Evolutionary conservation across 495 filamentous ascomycete species (phyloP), one percentile per base, ranked within the genome.

Genomic region (Hypoxylon lienhwacheense): DNA sequence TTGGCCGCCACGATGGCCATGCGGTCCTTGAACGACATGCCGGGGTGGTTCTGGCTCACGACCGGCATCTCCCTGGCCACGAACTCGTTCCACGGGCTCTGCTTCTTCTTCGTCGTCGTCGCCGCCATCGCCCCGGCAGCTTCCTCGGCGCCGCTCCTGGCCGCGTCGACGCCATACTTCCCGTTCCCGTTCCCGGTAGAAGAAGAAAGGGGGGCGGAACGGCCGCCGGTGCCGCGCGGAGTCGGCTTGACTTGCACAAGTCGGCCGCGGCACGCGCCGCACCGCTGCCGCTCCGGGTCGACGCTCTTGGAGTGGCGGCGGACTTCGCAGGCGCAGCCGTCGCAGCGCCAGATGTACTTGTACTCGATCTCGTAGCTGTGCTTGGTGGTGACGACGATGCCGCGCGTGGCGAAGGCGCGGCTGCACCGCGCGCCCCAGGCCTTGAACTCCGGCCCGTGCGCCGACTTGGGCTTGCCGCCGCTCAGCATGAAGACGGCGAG

Each of bases 321-420:
- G 62, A 84, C 92, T 62, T 82, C 80, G 22, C 73, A 64, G 1
- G 66, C 77, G 62, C 92, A 97, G 12, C 48, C 74, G n/a, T 61
- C 71, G 63, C 93, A 98, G 21, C 73, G 66, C 92, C 95, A 97
- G 17, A 89, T 69, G 69, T 89, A 98, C 73, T 90, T 95, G 73
- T 86, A 93, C 41, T 88, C 82, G 63, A 97, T 97, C 48, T 85
- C 77, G 67, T 96, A 98, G 36, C 65, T 74, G 66, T 98, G 93
- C 55, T 87, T 91, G 0, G 89, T 96, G 2, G 89, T 93, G 4
- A 97, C 88, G 11, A 81, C 66, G 33, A 97, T 79, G 14, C 68
- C 70, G 7, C 80, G 77, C 33, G 79, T 64, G 0, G 60, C 68
- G 59, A 81, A 81, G 6, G 58, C 47, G 5, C 12, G 42, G 22